Base-by-base conservation (phyloP, 768 basidiomycete species). In the Xerocomus potaroensis region DNA sequence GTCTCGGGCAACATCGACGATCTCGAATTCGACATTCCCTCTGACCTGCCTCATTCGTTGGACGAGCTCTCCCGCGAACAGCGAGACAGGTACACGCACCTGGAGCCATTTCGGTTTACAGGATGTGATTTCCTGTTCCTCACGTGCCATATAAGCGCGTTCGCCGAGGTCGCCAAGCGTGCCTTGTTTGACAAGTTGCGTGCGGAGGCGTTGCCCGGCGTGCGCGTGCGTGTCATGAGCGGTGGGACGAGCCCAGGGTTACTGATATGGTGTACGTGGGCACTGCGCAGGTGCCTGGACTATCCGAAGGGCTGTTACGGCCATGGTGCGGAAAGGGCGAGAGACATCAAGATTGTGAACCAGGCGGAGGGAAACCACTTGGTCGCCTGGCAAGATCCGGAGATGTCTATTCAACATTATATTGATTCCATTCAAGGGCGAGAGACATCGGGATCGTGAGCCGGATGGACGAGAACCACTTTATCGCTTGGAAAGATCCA, bases 311-410 rank as follows among this genome's bases (percentile, higher is more conserved):
- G 3, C 22, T 12, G 44, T 3, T 59, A 48, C 5, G 58, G 58
- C 34, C 21, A 18, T 0, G 45, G 37, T 9, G 60, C 60, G 14
- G 57, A 56, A 29, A 60, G 33, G 30, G 53, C 38, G 24, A 60
- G 59, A 24, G 59, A 62, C 8, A 41, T 62, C 48, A 43, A 53
- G 38, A 43, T 26, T 24, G 6, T 52, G 9, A 21, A 7, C 3
- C 49, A 59, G 15, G 24, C 37, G 8, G 57, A 60, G 33, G 59
- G 59, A 29, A 62, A 60, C 32, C 60, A 60, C 38, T 59, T 62
- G 12, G 15, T 55, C 19, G 62, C 56, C 34, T 60, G 57, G 59
- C 57, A 60, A 0, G 45, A 59, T 8, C 58, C 60, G 10, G 47
- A 60, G 53, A 51, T 45, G 39, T 53, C 57, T 19, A 51, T 62